A percentile compares a stretch with the other conserved stretches of the same genome.
Evolutionary conservation across 2,329 filamentous ascomycete species (phyloP).

Genomic region (Diaporthe citrichinensis): DNA sequence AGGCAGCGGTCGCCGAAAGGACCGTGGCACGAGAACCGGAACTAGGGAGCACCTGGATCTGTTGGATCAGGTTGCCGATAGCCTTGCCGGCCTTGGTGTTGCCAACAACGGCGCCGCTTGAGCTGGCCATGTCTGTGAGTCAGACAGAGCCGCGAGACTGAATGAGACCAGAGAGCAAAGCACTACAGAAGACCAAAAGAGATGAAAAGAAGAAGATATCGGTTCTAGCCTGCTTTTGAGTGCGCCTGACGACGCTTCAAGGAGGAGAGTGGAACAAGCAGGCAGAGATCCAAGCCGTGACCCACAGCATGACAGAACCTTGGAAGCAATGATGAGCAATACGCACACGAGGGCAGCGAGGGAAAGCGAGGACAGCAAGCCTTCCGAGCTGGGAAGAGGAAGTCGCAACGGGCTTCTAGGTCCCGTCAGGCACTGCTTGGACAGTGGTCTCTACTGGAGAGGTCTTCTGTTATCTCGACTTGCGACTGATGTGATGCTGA

Average conservation of each 20-base stretch:
- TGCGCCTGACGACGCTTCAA: slow-evolving; percentile 26
- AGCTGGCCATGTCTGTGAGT: slow-evolving; percentile 38
- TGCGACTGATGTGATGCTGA: slow-evolving; percentile 5
- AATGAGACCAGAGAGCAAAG: neutral
- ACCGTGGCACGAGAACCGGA: slow-evolving; percentile 9
- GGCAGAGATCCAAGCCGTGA: slow-evolving; percentile 39
- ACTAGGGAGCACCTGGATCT: slow-evolving; percentile 22
- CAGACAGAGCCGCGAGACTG: slow-evolving; percentile 4
- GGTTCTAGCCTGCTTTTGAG: slow-evolving; percentile 9
- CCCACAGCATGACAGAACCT: slow-evolving; percentile 41
- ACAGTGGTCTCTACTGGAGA: neutral
- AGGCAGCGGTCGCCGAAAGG: slow-evolving; percentile 19
- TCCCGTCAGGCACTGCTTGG: neutral
- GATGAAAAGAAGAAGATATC: neutral
- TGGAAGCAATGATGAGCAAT: slow-evolving; percentile 17
- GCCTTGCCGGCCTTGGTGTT: slow-evolving; percentile 31
- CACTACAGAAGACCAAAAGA: slow-evolving; percentile 3
- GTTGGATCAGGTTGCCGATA: slow-evolving; percentile 27
- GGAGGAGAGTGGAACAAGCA: slow-evolving; percentile 37
- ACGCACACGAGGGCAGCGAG: slow-evolving; percentile 20
- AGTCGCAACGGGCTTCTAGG: neutral
- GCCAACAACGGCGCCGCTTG: slow-evolving; percentile 17
- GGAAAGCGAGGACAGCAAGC: slow-evolving; percentile 5
- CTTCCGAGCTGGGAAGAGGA: neutral
- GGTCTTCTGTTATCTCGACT: slow-evolving; percentile 10